Percentiles rank a stretch among this genome's conserved stretches.
Conservation (phyloP, 192 early-diverging fungal species). For the Linnemannia zychae region DNA sequence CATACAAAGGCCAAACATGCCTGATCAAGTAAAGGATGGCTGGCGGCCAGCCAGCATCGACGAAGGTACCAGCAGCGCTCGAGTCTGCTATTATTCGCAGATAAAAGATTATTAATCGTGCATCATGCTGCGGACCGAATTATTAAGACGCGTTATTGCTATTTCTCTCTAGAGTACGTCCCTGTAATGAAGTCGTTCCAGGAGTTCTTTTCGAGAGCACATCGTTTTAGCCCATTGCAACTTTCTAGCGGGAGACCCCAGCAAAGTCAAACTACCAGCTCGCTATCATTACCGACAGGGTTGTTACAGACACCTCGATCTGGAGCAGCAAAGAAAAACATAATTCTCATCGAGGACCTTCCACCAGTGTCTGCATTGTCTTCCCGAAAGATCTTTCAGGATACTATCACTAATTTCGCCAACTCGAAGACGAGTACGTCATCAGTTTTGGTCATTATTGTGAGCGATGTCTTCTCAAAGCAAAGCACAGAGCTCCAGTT, state of each 20-base stretch:
- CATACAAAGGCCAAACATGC: conserved; percentile 26
- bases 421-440: conserved; percentile 23
- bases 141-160: background rate
- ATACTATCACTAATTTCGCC: conserved; percentile 62
- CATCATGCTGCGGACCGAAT: background rate
- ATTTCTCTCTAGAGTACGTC: conserved; percentile 24
- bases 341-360: conserved; percentile 73
- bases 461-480: conserved; percentile 53
- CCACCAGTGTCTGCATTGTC: conserved; percentile 65
- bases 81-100: background rate
- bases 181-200: conserved; percentile 65
- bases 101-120: background rate
- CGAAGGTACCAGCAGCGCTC: conserved; percentile 18
- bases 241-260: background rate
- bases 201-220: conserved; percentile 67
- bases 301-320: background rate
- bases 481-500: conserved; percentile 51
- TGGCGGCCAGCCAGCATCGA: conserved; percentile 33
- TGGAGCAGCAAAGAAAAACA: conserved; percentile 28
- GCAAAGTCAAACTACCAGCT: background rate
- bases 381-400: conserved; percentile 65
- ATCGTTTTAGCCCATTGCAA: conserved; percentile 59
- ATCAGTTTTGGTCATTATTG: conserved; percentile 48
- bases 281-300: background rate
- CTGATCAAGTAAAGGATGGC: background rate